Conservation (phyloP, 305 asterid genomes). For the Solanum hybrid region DNA sequence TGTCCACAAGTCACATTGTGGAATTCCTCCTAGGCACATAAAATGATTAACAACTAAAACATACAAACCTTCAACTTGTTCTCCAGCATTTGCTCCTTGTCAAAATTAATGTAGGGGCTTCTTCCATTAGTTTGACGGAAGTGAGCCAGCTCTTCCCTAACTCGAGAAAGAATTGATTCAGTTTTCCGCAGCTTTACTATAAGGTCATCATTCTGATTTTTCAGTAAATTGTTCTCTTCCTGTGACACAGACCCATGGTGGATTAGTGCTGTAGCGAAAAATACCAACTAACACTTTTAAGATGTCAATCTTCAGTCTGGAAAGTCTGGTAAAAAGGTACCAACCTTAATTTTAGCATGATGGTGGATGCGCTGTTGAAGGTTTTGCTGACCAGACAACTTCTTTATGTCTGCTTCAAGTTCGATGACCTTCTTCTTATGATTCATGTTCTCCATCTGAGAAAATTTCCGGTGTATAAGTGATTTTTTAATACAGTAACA, state of each 20-base stretch:
- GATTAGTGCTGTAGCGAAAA: slow-evolving; percentile 7
- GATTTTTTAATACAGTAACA: neutral
- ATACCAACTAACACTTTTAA: neutral
- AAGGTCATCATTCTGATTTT: slow-evolving; percentile 75
- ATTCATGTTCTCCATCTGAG: slow-evolving; percentile 56
- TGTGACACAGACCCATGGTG: slow-evolving; percentile 22
- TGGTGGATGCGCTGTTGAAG: slow-evolving; percentile 97
- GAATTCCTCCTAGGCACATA: neutral
- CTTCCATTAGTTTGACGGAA: slow-evolving; percentile 72
- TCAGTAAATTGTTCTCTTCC: slow-evolving; percentile 85
- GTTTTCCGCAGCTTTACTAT: slow-evolving; percentile 52
- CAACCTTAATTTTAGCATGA: slow-evolving; percentile 92
- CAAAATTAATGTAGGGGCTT: slow-evolving; percentile 56
- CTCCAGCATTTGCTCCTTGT: slow-evolving; percentile 54
- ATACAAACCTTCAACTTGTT: slow-evolving; percentile 62
- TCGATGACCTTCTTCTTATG: slow-evolving; percentile 63
- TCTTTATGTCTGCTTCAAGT: slow-evolving; percentile 71
- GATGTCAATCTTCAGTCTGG: neutral
- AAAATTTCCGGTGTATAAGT: slow-evolving; percentile 5
- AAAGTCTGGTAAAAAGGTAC: slow-evolving; percentile 9
- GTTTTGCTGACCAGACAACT: slow-evolving; percentile 90
- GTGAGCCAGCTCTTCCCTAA: slow-evolving; percentile 75
- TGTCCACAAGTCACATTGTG: neutral
- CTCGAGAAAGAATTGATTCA: slow-evolving; percentile 64
- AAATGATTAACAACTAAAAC: neutral